Evolutionary conservation across 805 yeast genomes (phyloP).

Genomic region (Yarrowia osloensis): DNA sequence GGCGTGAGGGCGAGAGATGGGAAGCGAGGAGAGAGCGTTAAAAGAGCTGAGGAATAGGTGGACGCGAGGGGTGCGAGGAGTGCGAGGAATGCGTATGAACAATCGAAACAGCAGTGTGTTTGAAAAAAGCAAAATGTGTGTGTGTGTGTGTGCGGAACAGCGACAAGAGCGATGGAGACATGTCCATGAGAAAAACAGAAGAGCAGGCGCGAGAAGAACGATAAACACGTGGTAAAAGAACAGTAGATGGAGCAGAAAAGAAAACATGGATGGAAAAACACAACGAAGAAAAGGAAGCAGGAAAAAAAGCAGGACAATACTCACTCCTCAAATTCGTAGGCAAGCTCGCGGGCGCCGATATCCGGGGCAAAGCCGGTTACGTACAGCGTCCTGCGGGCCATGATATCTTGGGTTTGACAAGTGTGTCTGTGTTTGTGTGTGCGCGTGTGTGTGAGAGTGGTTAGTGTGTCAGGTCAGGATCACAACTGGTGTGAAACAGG

Average conservation of each 20-base stretch:
- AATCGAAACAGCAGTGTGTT: too few species aligned
- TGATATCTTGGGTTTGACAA: neutral
- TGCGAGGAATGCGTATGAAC: too few species aligned
- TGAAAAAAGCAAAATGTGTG: too few species aligned
- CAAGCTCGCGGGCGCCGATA: slow-evolving; percentile 41
- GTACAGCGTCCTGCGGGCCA: slow-evolving; percentile 36
- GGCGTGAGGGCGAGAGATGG: too few species aligned
- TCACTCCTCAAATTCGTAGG: slow-evolving; percentile 41
- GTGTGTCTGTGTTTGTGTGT: neutral
- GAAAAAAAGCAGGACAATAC: slow-evolving; percentile 12
- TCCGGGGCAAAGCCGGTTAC: slow-evolving; percentile 38
- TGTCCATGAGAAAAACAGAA: neutral
- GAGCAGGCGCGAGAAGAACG: neutral
- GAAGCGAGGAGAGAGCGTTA: neutral
- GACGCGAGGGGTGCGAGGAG: neutral
- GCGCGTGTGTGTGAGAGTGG: neutral
- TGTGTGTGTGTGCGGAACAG: too few species aligned
- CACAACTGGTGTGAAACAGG: neutral
- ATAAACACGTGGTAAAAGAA: neutral
- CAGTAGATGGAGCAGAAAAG: neutral
- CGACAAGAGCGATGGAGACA: neutral
- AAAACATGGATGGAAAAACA: neutral
- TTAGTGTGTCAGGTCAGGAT: neutral
- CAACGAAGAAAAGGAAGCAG: neutral
- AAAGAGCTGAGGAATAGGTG: neutral